Evolutionary conservation across 495 filamentous ascomycete species (phyloP), one percentile per base, ranked within the genome.

Genomic region (Immersiella caudata): DNA sequence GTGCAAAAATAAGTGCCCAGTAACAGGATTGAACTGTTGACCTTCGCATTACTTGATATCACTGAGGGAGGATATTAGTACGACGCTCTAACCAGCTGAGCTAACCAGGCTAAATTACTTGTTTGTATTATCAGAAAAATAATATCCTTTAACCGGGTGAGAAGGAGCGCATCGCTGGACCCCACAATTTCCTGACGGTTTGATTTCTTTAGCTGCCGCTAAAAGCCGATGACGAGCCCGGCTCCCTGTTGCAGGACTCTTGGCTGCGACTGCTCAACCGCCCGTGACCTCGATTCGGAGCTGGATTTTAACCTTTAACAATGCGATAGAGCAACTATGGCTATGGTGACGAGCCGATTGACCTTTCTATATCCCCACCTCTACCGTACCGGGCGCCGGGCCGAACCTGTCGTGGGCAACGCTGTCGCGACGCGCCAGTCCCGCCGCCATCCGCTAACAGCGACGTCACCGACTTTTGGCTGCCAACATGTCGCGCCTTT

Each of bases 281-380:
- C 16, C 16, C 40, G 6, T 12, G 40, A 46, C 40, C 9, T 46
- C 11, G 40, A 46, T 46, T 46, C 40, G 16, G 11, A 46, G 40
- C 40, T 18, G 16, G 4, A 14, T 16, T n/a, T 22, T 24, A 3
- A 49, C 26, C 49, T 27, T 26, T 12, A 35, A 65, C 27, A 22
- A 56, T 65, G 63, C 63, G 7, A 40, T 21, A 29, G 56, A 59
- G n/a, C 22, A 27, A 11, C 1, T 46, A 9, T 33, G 25, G 75
- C 68, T 68, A 94, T 94, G 91, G 86, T 89, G 59, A 81, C 86
- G 11, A 81, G 81, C 58, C 83, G 91, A 70, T 82, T 94, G 35
- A 87, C 87, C 3, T 93, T 93, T 71, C 83, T 93, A 18, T 93
- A 93, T 71, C 90, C 91, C 40, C 86, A 90, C 68, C 78, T 91